Evolutionary conservation across 1,284 basidiomycete species (phyloP), one percentile per base, ranked within the genome.

Genomic region (Coniferiporia sulphurascens): DNA sequence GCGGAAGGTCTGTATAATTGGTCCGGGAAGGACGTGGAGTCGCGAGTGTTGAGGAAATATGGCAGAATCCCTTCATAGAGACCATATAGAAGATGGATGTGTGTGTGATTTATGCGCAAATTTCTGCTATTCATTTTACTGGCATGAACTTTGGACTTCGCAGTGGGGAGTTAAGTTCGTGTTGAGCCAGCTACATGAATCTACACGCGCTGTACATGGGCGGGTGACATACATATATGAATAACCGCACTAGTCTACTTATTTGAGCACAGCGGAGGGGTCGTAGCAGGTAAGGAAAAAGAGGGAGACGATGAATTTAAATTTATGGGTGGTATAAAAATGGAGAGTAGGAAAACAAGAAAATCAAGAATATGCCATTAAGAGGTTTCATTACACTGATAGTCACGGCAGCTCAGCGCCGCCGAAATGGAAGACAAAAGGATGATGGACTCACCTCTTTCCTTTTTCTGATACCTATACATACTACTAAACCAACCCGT

Each of bases 1-100:
- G 85, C 92, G 0, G 90, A 93, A 67, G 91, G 91, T 32, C 71
- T 90, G 65, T 93, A 95, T 71, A 75, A 75, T 38, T 96, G 92
- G 91, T 81, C 84, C 19, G 91, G 88, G 9, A 80, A 86, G 43
- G 90, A 88, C 56, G 79, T 95, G 43, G 94, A 96, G 71, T 79
- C 80, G 59, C 79, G 89, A 64, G 81, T 96, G 48, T 78, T 95
- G 49, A 76, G 78, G 65, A 86, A 85, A 71, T 95, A 91, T 71
- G 86, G 86, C 54, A 87, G 80, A 69, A 62, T 78, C 63, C 68
- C 65, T 19, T 49, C 55, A 48, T 46, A 50, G 36, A 41, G 19
- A n/a, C 34, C 7, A 10, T 41, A 41, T 10, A 41, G 15, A 41
- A 15, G 38, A 10, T 8, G 15, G 3, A 41, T 41, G 15, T 41